Evolutionary conservation across 1,284 basidiomycete species (phyloP).

Genomic region (Heterobasidion parviporum): DNA sequence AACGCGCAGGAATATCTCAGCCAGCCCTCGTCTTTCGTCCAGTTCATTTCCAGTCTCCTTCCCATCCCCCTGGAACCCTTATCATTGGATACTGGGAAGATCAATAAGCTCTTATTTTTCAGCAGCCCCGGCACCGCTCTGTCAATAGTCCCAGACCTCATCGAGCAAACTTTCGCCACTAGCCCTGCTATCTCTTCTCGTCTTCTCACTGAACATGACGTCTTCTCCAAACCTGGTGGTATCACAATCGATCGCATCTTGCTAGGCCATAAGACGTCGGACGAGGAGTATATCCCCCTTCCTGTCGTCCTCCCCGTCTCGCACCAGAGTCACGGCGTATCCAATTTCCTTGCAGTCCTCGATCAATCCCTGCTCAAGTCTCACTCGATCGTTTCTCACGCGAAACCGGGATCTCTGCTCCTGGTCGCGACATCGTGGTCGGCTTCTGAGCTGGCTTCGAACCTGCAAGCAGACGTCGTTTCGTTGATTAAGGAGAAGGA

Average conservation of each 20-base stretch:
- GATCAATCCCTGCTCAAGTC: slow-evolving; percentile 62
- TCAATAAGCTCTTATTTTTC: slow-evolving; percentile 58
- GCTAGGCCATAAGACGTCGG: slow-evolving; percentile 37
- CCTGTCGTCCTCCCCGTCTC: slow-evolving; percentile 43
- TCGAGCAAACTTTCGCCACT: slow-evolving; percentile 52
- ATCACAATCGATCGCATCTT: slow-evolving; percentile 54
- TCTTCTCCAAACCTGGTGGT: slow-evolving; percentile 63
- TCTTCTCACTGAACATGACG: slow-evolving; percentile 57
- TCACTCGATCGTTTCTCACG: slow-evolving; percentile 52
- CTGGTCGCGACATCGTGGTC: slow-evolving; percentile 60
- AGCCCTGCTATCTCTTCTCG: slow-evolving; percentile 44
- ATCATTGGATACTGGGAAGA: slow-evolving; percentile 18
- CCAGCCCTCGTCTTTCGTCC: slow-evolving; percentile 33
- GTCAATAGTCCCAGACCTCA: slow-evolving; percentile 41
- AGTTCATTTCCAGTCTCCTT: slow-evolving; percentile 29
- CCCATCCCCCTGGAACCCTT: slow-evolving; percentile 12
- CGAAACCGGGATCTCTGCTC: slow-evolving; percentile 47
- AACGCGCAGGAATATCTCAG: slow-evolving; percentile 46
- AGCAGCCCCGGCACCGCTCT: slow-evolving; percentile 48
- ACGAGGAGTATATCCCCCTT: slow-evolving; percentile 32
- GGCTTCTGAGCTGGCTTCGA: slow-evolving; percentile 47
- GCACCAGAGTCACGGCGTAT: slow-evolving; percentile 32
- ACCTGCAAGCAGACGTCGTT: slow-evolving; percentile 36
- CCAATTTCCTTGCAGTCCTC: slow-evolving; percentile 65
- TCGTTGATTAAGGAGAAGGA: slow-evolving; percentile 35